Percentiles rank a stretch among this genome's conserved stretches.
Conservation (phyloP, 257 asterid genomes). For the Solanum etuberosum region DNA sequence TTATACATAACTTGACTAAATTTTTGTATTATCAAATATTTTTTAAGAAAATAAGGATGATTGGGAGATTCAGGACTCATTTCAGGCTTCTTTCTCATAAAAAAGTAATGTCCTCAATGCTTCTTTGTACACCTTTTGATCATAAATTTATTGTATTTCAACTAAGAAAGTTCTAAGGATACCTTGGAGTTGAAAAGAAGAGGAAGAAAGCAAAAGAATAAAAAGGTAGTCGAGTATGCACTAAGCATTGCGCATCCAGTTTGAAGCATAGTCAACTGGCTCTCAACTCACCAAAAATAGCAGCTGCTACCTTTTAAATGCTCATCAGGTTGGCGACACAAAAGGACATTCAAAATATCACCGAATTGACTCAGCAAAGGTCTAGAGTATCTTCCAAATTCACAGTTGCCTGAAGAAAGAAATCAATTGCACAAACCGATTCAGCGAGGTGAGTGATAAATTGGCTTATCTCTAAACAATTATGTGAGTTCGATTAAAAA, state of each 20-base stretch:
- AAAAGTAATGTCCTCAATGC: neutral
- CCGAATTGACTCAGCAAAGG: neutral
- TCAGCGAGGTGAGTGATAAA: too few relatives aligned
- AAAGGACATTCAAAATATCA: neutral
- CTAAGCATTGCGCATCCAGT: neutral
- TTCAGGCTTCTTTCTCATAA: neutral
- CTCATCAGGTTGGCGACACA: neutral
- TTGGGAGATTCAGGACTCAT: too few relatives aligned
- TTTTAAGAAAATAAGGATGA: too few relatives aligned
- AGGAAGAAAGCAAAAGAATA: neutral
- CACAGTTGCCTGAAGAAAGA: neutral
- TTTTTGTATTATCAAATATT: too few relatives aligned
- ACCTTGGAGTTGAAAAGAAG: neutral
- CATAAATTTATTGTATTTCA: too few relatives aligned
- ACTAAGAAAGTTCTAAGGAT: neutral
- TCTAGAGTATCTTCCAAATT: neutral
- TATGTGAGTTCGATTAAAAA: too few relatives aligned
- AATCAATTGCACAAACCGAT: neutral
- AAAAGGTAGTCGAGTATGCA: neutral
- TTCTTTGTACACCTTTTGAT: neutral
- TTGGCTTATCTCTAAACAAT: too few relatives aligned
- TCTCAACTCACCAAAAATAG: neutral
- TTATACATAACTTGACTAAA: too few relatives aligned
- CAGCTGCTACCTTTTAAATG: neutral
- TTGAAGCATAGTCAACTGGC: neutral